Percentiles rank a stretch among this genome's conserved stretches.
These are phyloP conservation scores for Saitozyma sp. DNA, from an alignment of 768 basidiomycete species.

Conservation along the genomic window DNA sequence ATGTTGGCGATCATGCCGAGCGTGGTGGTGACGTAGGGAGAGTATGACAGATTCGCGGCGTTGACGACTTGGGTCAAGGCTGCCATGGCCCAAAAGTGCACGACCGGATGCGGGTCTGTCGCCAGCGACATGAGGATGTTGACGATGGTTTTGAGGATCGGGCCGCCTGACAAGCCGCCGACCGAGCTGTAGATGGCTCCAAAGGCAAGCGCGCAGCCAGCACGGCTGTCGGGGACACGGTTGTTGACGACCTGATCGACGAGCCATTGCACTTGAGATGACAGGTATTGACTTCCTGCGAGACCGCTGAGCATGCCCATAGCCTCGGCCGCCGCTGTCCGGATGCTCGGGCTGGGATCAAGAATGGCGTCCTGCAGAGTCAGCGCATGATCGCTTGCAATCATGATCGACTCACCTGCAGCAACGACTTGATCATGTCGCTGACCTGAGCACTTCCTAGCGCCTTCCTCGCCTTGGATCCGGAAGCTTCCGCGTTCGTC, in stretches of 20 bases:
- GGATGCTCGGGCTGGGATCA: slow-evolving; percentile 74
- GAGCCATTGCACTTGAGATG: slow-evolving; percentile 79
- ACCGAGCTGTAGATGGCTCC: slow-evolving; percentile 88
- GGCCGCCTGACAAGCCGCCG: slow-evolving; percentile 90
- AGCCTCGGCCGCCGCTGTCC: slow-evolving; percentile 78
- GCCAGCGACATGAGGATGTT: slow-evolving; percentile 92
- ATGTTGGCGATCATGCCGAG: slow-evolving; percentile 87
- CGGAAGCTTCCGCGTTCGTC: slow-evolving; percentile 41
- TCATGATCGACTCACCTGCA: slow-evolving; percentile 63
- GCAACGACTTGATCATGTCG: slow-evolving; percentile 60
- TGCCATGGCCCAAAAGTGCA: slow-evolving; percentile 88
- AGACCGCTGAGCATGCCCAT: slow-evolving; percentile 83
- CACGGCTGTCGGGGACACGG: slow-evolving; percentile 85
- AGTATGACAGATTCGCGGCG: slow-evolving; percentile 86
- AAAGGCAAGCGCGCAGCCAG: slow-evolving; percentile 89
- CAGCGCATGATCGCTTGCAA: slow-evolving; percentile 1
- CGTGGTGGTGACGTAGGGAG: slow-evolving; percentile 82
- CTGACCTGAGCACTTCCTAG: slow-evolving; percentile 43
- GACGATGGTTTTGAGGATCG: slow-evolving; percentile 90
- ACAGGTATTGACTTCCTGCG: slow-evolving; percentile 78
- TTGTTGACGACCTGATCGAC: slow-evolving; percentile 94
- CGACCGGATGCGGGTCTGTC: slow-evolving; percentile 93
- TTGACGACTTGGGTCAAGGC: slow-evolving; percentile 84
- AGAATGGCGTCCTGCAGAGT: slow-evolving; percentile 68
- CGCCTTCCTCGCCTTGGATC: slow-evolving; percentile 34